Base-by-base conservation (phyloP, 768 basidiomycete species). In the Sarcodon sp. region DNA sequence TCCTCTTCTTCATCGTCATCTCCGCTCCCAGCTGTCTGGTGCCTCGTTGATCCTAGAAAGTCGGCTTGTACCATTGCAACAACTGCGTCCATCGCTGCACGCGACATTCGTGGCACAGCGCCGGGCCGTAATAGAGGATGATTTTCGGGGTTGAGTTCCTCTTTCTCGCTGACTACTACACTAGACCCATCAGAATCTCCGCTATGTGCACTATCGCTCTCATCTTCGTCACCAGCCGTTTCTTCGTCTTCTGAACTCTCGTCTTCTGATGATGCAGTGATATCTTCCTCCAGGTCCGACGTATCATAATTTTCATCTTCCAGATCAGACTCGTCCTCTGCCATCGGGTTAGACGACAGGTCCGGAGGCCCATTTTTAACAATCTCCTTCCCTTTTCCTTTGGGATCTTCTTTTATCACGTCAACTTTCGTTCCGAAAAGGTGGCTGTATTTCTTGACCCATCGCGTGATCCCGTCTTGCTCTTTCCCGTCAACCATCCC, bases 401-500 rank as follows among this genome's bases (percentile, higher is more conserved):
- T 54, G 50, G 7, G 35, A 0, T 9, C 34, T 27, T 39, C 52
- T 46, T n/a, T 33, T 35, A 35, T 49, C 35, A 13, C 51, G 27
- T n/a, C 36, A 13, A 36, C 33, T 7, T 38, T 50, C 44, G 57
- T 63, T 7, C 82, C 82, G 61, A 87, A 83, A 15, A 73, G 50
- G 53, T 73, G 68, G 18, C 73, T 70, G 47, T 77, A 70, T 45
- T 66, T 64, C 41, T 75, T 64, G n/a, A 78, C 72, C 87, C 87
- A 88, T 32, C 71, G 68, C 34, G 69, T 64, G 44, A 88, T 79
- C 18, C 74, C 71, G 35, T 79, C 76, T 55, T 79, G 73, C 58
- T 87, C 84, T 53, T 68, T 69, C 27, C 75, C 76, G 52, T 88
- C 86, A 4, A 88, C 71, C 73, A 86, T 78, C 32, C 72, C 70